A percentile compares a stretch with the other conserved stretches of the same genome.
Conservation (phyloP, 768 basidiomycete genomes). For the Phylloporus sp. region DNA sequence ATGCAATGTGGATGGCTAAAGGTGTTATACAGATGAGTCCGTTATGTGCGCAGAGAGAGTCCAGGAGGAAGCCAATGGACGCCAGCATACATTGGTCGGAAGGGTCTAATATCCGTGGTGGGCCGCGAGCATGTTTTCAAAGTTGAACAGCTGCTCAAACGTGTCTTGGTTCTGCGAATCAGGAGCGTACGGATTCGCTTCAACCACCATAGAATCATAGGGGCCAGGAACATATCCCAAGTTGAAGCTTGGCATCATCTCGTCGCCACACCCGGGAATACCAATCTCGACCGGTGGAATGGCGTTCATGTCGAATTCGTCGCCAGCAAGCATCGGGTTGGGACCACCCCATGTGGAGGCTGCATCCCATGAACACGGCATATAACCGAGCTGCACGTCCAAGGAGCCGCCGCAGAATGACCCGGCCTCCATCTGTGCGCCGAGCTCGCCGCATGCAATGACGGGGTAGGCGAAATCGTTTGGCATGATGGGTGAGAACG, state of each 20-base stretch:
- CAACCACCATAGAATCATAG: slow-evolving; percentile 27
- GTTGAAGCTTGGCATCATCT: slow-evolving; percentile 15
- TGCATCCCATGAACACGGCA: slow-evolving; percentile 32
- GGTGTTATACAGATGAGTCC: slow-evolving; percentile 32
- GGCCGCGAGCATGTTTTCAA: slow-evolving; percentile 33
- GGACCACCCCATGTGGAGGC: slow-evolving; percentile 34
- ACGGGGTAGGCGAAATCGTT: slow-evolving; percentile 22
- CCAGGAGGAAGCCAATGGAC: slow-evolving; percentile 30
- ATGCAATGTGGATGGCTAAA: slow-evolving; percentile 19
- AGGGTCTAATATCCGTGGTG: slow-evolving; percentile 31
- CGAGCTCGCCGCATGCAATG: slow-evolving; percentile 11
- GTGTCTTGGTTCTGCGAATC: slow-evolving; percentile 32
- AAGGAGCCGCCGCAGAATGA: slow-evolving; percentile 21
- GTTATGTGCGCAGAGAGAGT: slow-evolving; percentile 21
- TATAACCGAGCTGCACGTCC: slow-evolving; percentile 29
- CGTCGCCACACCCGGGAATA: slow-evolving; percentile 42
- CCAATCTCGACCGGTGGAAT: slow-evolving; percentile 67
- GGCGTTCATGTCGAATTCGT: slow-evolving; percentile 64
- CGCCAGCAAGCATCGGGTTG: slow-evolving; percentile 41
- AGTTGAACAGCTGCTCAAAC: slow-evolving; percentile 36
- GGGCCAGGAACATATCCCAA: slow-evolving; percentile 21
- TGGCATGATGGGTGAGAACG: slow-evolving; percentile 43
- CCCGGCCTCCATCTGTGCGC: slow-evolving; percentile 9
- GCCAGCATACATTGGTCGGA: slow-evolving; percentile 35
- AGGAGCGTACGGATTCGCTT: slow-evolving; percentile 29